Percentiles rank a stretch among this genome's conserved stretches.
These are phyloP conservation scores for Heliophila coronopifolia DNA, from an alignment of 441 rosid genomes.

Conservation along the genomic window DNA sequence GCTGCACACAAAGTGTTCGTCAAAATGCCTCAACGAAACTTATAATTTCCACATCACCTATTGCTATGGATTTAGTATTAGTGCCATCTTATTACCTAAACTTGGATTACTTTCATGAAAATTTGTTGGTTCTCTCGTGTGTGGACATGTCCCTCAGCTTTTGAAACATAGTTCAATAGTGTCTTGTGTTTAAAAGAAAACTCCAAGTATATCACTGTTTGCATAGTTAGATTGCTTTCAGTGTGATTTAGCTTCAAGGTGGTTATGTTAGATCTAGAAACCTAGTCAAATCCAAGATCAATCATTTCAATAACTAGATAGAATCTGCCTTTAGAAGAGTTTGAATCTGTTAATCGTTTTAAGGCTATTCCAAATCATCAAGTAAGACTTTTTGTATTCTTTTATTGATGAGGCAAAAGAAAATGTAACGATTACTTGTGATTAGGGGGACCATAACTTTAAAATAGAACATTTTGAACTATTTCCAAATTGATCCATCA, in stretches of 20 bases:
- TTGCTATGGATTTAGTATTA: not conserved
- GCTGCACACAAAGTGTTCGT: constrained; percentile 24
- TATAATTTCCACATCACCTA: not conserved
- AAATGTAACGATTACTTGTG: too few relatives aligned
- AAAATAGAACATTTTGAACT: too few relatives aligned
- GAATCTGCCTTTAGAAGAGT: too few relatives aligned
- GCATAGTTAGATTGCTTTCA: not conserved
- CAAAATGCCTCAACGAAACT: constrained; percentile 7
- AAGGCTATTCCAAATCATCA: too few relatives aligned
- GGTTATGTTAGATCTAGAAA: too few relatives aligned
- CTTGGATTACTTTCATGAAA: not conserved
- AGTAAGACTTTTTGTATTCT: too few relatives aligned
- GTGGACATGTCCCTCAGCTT: not conserved
- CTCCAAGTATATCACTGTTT: not conserved
- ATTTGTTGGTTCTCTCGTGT: not conserved
- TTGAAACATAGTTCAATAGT: not conserved
- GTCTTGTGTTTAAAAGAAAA: not conserved
- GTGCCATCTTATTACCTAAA: not conserved
- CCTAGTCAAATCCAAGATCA: too few relatives aligned
- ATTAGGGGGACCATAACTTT: too few relatives aligned
- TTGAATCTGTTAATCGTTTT: too few relatives aligned
- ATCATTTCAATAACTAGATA: too few relatives aligned
- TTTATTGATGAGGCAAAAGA: too few relatives aligned
- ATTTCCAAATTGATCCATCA: too few relatives aligned
- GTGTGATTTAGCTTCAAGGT: not conserved